A percentile compares a stretch with the other conserved stretches of the same genome.
Evolutionary conservation across 2,329 filamentous ascomycete genomes (phyloP).

Genomic region (Torrubiella hemipterigena): DNA sequence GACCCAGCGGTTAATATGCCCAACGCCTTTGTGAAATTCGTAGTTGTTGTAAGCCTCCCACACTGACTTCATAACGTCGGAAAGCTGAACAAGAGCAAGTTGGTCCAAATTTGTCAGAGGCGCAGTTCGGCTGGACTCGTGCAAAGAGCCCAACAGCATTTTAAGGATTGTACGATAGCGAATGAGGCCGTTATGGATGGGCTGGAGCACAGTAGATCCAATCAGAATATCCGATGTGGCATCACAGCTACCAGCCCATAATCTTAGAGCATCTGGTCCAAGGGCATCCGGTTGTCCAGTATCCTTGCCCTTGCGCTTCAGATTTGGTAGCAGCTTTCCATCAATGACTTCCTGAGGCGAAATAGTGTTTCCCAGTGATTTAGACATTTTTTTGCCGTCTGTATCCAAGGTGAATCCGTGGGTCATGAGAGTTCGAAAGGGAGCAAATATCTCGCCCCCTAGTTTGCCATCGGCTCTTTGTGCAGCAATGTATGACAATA

Average conservation of each 20-base stretch:
- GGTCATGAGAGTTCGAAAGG: conserved; percentile 83
- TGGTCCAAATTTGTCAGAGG: conserved; percentile 53
- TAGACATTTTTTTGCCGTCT: conserved; percentile 95
- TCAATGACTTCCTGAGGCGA: conserved; percentile 74
- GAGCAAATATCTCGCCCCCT: conserved; percentile 31
- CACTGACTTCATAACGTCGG: conserved; percentile 52
- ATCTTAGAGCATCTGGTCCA: conserved; percentile 73
- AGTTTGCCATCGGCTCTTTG: conserved; percentile 26
- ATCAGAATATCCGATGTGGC: conserved; percentile 83
- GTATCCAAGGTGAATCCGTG: conserved; percentile 91
- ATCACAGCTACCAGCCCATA: conserved; percentile 88
- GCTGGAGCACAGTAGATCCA: conserved; percentile 63
- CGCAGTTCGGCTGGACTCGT: conserved; percentile 35
- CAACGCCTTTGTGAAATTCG: conserved; percentile 73
- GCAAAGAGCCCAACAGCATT: conserved; percentile 72
- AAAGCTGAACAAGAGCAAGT: conserved; percentile 66
- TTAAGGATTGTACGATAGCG: conserved; percentile 87
- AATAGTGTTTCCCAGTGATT: conserved; percentile 85
- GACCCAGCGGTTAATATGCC: conserved; percentile 68
- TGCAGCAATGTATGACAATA: conserved; percentile 72
- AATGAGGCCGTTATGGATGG: conserved; percentile 63
- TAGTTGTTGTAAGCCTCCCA: conserved; percentile 53
- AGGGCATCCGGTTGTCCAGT: conserved; percentile 49
- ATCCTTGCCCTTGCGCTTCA: conserved; percentile 48
- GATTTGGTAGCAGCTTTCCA: conserved; percentile 61